These are phyloP conservation scores for Rhododendron ferrugineum DNA, from an alignment of 148 eudicot species.

Conservation along the genomic window DNA sequence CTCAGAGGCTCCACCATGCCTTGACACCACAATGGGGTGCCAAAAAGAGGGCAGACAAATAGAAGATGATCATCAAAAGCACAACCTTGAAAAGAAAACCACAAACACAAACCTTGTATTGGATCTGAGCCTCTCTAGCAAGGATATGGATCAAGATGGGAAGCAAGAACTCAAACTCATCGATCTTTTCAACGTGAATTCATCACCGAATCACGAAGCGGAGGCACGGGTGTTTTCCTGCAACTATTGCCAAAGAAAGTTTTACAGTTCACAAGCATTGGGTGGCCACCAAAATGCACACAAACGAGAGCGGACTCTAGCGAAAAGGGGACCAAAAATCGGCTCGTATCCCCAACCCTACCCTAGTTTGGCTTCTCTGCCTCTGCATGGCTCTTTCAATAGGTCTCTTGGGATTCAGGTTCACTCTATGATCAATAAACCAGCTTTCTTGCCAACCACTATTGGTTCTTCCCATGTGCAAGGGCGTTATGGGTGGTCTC, in stretches of 20 bases:
- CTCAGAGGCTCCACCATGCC: conserved; percentile 14
- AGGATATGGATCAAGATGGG: conserved; percentile 21
- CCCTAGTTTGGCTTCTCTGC: conserved; percentile 36
- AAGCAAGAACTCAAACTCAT: conserved; percentile 32
- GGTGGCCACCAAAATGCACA: conserved; percentile 98
- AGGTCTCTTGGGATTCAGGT: conserved; percentile 42
- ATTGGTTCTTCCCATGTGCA: conserved; percentile 10
- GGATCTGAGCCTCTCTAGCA: conserved; percentile 51
- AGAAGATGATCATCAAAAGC: conserved; percentile 3
- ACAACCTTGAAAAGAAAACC: background rate
- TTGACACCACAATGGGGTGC: conserved; percentile 11
- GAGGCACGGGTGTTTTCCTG: conserved; percentile 73
- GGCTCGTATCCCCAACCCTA: conserved; percentile 9
- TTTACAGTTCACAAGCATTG: conserved; percentile 85
- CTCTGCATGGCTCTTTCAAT: conserved; percentile 32
- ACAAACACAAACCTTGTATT: conserved; percentile 23
- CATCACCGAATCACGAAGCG: conserved; percentile 16
- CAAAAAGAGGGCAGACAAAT: conserved; percentile 11
- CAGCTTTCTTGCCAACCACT: conserved; percentile 7
- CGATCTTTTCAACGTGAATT: conserved; percentile 12
- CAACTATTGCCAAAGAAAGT: conserved; percentile 83
- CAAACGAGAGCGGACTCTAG: conserved; percentile 65
- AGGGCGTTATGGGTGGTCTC: conserved; percentile 42
- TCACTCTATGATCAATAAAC: conserved; percentile 42
- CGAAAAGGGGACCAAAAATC: conserved; percentile 27